Evolutionary conservation across 345 rosid species (phyloP), one percentile per base, ranked within the genome.

Genomic region (Streptanthus diversifolius): DNA sequence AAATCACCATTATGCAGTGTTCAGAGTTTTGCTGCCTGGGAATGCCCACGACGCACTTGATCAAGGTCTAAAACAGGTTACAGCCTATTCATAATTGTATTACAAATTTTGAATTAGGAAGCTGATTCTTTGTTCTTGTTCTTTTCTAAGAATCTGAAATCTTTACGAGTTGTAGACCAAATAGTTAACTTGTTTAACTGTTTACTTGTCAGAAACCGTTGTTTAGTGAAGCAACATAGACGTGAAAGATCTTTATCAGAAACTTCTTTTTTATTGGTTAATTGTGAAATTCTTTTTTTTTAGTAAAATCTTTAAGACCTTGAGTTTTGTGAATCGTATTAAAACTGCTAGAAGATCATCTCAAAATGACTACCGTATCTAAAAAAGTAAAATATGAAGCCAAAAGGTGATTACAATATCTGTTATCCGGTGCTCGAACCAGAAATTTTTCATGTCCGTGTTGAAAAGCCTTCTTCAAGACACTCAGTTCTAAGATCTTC

Each of bases 1-100:
- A 77, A 93, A 91, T 75, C 98, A 91, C 82, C 96, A 89, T 80
- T 91, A 91, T 49, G 98, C 97, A 8, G 97, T 86, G 63, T 93
- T 91, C 86, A 84, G 91, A 78, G 88, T 93, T 9, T 39, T 80
- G 55, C 5, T 87, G 41, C 93, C 90, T 25, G 72, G 32, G 1
- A 21, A 3, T 17, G 60, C 44, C 27, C 15, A 15, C 30, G 17
- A 76, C 3, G 19, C 36, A 18, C 52, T 19, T 5, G 3, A 41
- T 64, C 71, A 45, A 12, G 0, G 25, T 45, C 25, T 37, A 29
- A 45, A 10, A 11, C 27, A 57, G 0, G 29, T 39, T 41, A 4
- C 51, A 35, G 5, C 27, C 22, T 7, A 45, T 33, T 29, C 36
- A 56, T 25, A 13, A 53, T 36, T 47, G 30, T 76, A 47, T 54